Base-by-base conservation (phyloP, 306 rosid genomes). In the Bauhinia variegata region DNA sequence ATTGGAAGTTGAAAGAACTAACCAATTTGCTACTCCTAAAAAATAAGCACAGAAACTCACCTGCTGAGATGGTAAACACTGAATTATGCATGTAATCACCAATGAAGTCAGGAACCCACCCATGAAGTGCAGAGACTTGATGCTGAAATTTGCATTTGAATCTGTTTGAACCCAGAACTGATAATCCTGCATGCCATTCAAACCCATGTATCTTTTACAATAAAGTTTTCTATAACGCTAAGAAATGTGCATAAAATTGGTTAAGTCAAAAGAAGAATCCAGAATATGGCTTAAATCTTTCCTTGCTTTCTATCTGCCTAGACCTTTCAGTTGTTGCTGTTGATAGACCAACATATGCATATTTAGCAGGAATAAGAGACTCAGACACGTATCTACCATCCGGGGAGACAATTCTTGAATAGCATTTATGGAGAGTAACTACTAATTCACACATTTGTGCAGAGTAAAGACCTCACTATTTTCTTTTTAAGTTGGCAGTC, bases 281-380 rank as follows among this genome's bases (percentile, higher is more conserved):
- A 23, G 28, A 23, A 23, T 23, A 23, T 2, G 28, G 2, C 2
- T 23, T 23, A 23, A 23, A 23, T 23, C 28, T 65, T 38, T 58
- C 79, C 75, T 85, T 81, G 82, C 84, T 75, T 65, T 80, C 78
- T 33, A 46, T 70, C 73, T 76, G 82, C 87, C 80, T 72, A 31
- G 82, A 64, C 18, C 88, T 85, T 65, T 62, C 83, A 15, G 44
- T 48, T 60, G 54, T 76, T 36, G 87, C 82, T 49, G 67, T 64
- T 1, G 85, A 79, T 30, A 83, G 67, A 53, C 83, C 89, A 58
- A 78, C 54, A 50, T 78, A 70, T 12, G 83, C 78, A 57, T 60
- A 30, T 56, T 50, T 67, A 7, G 82, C 78, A 28, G 77, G 73
- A 39, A 74, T 60, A 28, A 67, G 74, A 63, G 74, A 71, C 63